Evolutionary conservation across 2,329 filamentous ascomycete species (phyloP).

Genomic region (Xylariaceae sp.): DNA sequence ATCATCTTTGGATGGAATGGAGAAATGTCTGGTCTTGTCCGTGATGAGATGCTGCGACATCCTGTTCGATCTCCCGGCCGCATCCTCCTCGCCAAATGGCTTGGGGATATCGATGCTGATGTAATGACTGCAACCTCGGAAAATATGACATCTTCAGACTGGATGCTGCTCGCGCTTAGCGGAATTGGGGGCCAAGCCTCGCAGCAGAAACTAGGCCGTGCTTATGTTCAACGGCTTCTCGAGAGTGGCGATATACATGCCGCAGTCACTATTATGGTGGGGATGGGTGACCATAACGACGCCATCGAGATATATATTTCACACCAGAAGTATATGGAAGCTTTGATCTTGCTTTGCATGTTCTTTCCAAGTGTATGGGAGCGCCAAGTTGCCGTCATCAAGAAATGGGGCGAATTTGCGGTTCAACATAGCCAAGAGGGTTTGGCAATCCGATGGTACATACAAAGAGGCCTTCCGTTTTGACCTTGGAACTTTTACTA

Average conservation of each 20-base stretch:
- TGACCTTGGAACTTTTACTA: conserved; percentile 13
- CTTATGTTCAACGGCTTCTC: conserved; percentile 84
- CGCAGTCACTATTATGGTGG: conserved; percentile 86
- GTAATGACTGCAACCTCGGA: conserved; percentile 75
- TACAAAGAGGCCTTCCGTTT: conserved; percentile 11
- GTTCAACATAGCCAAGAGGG: conserved; percentile 83
- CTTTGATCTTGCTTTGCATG: conserved; percentile 80
- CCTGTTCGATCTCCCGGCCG: conserved; percentile 68
- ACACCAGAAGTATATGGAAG: conserved; percentile 87
- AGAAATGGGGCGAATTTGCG: conserved; percentile 92
- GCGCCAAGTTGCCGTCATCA: conserved; percentile 78
- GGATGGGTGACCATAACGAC: conserved; percentile 87
- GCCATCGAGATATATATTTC: conserved; percentile 96
- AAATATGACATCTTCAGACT: conserved; percentile 89
- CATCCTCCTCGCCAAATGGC: conserved; percentile 86
- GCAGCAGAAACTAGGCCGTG: conserved; percentile 84
- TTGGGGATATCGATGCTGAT: conserved; percentile 79
- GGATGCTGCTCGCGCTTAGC: conserved; percentile 92
- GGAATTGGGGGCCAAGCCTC: conserved; percentile 75
- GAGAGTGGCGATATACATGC: conserved; percentile 89
- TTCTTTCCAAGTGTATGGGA: conserved; percentile 85
- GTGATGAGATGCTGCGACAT: conserved; percentile 78
- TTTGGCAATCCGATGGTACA: conserved; percentile 75
- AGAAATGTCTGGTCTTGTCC: conserved; percentile 74
- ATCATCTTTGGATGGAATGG: conserved; percentile 94